Percentiles rank a stretch among this genome's conserved stretches.
Conservation (phyloP, 495 filamentous ascomycete genomes). For the Xylaria palmicola region DNA sequence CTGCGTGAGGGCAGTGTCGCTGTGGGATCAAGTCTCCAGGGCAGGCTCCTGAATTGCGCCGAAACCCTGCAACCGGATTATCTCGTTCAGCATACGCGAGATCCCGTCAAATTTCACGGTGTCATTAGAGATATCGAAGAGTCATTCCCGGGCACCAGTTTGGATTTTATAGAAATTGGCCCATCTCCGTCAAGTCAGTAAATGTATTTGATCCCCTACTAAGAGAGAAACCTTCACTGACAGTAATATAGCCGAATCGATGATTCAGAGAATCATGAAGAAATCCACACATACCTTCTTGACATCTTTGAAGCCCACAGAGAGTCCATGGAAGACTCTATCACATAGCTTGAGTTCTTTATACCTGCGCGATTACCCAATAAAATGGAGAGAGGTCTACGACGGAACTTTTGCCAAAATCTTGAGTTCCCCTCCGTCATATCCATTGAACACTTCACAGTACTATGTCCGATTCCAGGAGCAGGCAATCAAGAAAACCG, state of each 20-base stretch:
- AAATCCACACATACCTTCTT: neutral
- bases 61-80: constrained; percentile 3
- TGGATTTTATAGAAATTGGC: constrained; percentile 13
- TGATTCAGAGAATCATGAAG: neutral
- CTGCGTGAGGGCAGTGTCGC: neutral
- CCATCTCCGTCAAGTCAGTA: constrained; percentile 11
- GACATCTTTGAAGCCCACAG: constrained; percentile 5
- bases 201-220: neutral
- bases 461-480: neutral
- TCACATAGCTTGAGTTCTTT: neutral
- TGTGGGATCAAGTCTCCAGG: constrained; percentile 11
- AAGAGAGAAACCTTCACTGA: neutral
- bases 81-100: constrained; percentile 7
- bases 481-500: neutral
- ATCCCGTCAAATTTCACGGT: constrained; percentile 5
- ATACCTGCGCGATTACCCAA: neutral
- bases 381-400: constrained; percentile 16
- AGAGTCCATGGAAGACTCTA: constrained; percentile 11
- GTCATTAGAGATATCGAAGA: neutral
- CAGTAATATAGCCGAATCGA: neutral
- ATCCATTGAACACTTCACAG: constrained; percentile 5
- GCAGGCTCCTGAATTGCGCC: neutral
- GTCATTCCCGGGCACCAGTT: neutral
- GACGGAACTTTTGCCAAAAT: constrained; percentile 7
- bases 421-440: constrained; percentile 4